Evolutionary conservation across 2,329 filamentous ascomycete genomes (phyloP).

Genomic region (Hypoxylon sp.): DNA sequence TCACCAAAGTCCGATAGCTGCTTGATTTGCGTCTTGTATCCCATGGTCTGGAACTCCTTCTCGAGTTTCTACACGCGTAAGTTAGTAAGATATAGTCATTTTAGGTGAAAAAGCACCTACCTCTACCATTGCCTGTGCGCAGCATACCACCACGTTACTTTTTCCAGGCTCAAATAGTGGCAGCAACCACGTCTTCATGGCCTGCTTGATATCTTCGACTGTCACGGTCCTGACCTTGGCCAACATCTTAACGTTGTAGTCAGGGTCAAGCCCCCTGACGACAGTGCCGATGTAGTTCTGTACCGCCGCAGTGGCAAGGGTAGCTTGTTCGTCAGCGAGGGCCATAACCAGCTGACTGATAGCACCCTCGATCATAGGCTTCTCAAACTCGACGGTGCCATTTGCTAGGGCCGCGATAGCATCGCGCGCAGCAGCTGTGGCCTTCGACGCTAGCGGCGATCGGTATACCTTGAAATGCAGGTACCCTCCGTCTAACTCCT

Average conservation of each 20-base stretch:
- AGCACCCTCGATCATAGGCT: constrained; percentile 86
- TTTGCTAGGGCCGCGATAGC: constrained; percentile 80
- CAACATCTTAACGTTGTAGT: constrained; percentile 83
- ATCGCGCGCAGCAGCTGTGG: constrained; percentile 80
- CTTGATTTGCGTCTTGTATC: constrained; percentile 82
- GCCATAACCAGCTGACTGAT: constrained; percentile 88
- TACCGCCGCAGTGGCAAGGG: constrained; percentile 82
- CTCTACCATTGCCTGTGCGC: constrained; percentile 85
- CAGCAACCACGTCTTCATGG: constrained; percentile 79
- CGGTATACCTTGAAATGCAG: constrained; percentile 90
- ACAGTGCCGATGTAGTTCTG: constrained; percentile 87
- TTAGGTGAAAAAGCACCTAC: constrained; percentile 63
- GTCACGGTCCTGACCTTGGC: constrained; percentile 80
- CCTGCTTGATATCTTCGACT: constrained; percentile 79
- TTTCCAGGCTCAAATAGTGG: constrained; percentile 83
- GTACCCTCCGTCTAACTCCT: constrained; percentile 81
- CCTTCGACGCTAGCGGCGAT: constrained; percentile 88
- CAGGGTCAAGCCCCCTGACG: constrained; percentile 77
- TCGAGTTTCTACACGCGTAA: constrained; percentile 71
- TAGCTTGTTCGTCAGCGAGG: constrained; percentile 89
- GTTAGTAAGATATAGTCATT: constrained; percentile 13
- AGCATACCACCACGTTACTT: constrained; percentile 89
- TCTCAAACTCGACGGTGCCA: constrained; percentile 79
- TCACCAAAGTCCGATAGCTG: constrained; percentile 85
- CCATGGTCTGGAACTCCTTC: constrained; percentile 77